Conservation (phyloP, 345 rosid genomes). For the Angophora floribunda region DNA sequence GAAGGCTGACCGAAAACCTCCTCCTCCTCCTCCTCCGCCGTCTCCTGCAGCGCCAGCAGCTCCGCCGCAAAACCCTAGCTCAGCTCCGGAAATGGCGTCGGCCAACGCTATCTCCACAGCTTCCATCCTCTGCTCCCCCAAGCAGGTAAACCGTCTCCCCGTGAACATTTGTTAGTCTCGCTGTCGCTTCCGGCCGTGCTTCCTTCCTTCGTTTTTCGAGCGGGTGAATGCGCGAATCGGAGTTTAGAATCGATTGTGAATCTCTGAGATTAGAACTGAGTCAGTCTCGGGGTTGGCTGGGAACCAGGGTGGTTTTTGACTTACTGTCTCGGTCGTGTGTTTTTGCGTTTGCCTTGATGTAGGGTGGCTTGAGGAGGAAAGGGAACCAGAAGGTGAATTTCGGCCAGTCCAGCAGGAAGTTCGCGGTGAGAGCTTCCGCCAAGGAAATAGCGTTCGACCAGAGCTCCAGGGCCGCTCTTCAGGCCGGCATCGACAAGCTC, state of each 20-base stretch:
- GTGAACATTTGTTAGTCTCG: background rate
- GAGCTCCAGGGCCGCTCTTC: constrained; percentile 68
- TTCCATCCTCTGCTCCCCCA: constrained; percentile 59
- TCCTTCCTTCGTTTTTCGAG: background rate
- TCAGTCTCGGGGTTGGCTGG: background rate
- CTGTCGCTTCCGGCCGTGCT: background rate
- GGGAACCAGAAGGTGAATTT: constrained; percentile 47
- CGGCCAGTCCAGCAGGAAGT: constrained; percentile 35
- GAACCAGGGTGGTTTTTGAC: background rate
- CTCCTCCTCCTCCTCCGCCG: background rate
- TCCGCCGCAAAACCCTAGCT: background rate
- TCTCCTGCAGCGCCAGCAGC: background rate
- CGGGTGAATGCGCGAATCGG: background rate
- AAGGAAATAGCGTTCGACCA: constrained; percentile 94
- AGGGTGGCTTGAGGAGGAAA: constrained; percentile 45
- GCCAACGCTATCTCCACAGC: constrained; percentile 68
- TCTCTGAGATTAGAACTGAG: background rate
- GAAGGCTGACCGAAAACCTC: background rate
- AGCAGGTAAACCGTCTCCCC: constrained; percentile 29
- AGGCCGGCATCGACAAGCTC: constrained; percentile 91
- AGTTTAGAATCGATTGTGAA: background rate
- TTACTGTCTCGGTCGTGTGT: background rate
- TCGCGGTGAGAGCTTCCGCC: constrained; percentile 64
- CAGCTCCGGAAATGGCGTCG: constrained; percentile 42
- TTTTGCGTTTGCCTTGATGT: background rate